phyloP scores from a whole-genome alignment of 2,329 filamentous ascomycete genomes.

The Graphilbum ipis-grandicollis region DNA sequence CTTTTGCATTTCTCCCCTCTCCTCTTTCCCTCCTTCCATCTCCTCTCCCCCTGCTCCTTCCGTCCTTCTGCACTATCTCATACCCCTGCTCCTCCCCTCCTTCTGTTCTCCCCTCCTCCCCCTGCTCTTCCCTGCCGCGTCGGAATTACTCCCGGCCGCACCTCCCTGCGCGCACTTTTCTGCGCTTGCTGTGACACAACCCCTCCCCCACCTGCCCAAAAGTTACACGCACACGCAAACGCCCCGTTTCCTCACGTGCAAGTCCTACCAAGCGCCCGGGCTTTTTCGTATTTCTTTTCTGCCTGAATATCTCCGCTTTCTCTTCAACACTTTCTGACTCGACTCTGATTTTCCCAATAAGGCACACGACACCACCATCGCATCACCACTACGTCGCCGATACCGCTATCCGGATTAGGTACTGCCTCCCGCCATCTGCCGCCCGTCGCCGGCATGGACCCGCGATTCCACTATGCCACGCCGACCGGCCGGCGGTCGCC shows the following conservation, averaged over 20 bases:
- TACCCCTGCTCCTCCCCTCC: too few relatives aligned
- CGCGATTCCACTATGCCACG: constrained; percentile 8
- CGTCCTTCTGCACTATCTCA: too few relatives aligned
- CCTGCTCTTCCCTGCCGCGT: too few relatives aligned
- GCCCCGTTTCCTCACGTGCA: constrained; percentile 2
- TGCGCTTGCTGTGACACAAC: constrained; percentile 1
- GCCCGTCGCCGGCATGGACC: constrained; percentile 5
- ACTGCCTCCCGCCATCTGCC: background rate
- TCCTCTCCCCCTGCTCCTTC: too few relatives aligned
- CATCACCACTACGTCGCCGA: too few relatives aligned
- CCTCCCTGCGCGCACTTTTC: background rate
- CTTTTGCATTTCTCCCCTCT: too few relatives aligned
- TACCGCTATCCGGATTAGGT: too few relatives aligned
- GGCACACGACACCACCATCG: background rate
- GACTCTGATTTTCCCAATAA: background rate
- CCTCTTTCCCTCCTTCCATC: too few relatives aligned
- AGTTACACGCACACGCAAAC: background rate
- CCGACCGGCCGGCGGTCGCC: constrained; percentile 22
- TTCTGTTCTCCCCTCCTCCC: too few relatives aligned
- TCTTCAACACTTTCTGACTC: background rate
- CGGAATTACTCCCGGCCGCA: too few relatives aligned
- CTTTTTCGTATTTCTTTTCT: too few relatives aligned
- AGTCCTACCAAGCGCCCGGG: background rate
- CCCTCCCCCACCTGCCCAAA: constrained; percentile 9
- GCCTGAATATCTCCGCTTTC: background rate